Evolutionary conservation across 2,329 filamentous ascomycete genomes (phyloP), one percentile per base, ranked within the genome.

Genomic region (Achaetomium macrosporum): DNA sequence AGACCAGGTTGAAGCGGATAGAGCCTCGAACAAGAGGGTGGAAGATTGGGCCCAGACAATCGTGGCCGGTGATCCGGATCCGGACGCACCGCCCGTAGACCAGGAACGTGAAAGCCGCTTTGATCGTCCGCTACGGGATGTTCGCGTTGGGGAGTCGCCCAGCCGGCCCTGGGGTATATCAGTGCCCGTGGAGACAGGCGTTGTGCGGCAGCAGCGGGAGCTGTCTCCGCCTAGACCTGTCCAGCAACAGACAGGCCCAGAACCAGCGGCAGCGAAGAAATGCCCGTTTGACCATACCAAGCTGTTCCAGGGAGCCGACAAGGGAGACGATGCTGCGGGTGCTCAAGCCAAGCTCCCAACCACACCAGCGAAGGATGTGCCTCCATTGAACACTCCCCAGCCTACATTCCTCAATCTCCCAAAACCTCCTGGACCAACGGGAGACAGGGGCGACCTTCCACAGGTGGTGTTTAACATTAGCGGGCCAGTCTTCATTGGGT

Each of bases 401-500:
- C 79, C 81, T 17, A 66, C 77, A 1, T 82, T 83, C 51, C 69
- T 84, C 60, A 77, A 77, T 58, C 66, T 75, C 2, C 57, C 66
- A 2, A 49, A 56, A n/a, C 39, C 53, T 13, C 50, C 47, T 3
- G 31, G 39, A 2, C 37, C 51, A 2, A 36, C 55, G 37, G 57
- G 53, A 39, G 56, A 69, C 36, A 68, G 72, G 59, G 63, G 63
- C 49, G 60, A 59, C 6, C 56, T 58, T 37, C 81, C 88, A 10
- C 85, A 87, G 61, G 87, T 96, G 80, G 76, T 95, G 0, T 96
- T 96, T 65, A 95, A 65, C 33, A 62, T 64, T 2, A 57, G 88
- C 9, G 92, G 92, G 0, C 92, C 92, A 0, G 90, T 96, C 0
- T 96, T 96, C 65, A 89, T 97, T 62, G 92, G 92, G 0, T 96